Evolutionary conservation across 441 rosid species (phyloP).

Genomic region (Populus trichocarpa): DNA sequence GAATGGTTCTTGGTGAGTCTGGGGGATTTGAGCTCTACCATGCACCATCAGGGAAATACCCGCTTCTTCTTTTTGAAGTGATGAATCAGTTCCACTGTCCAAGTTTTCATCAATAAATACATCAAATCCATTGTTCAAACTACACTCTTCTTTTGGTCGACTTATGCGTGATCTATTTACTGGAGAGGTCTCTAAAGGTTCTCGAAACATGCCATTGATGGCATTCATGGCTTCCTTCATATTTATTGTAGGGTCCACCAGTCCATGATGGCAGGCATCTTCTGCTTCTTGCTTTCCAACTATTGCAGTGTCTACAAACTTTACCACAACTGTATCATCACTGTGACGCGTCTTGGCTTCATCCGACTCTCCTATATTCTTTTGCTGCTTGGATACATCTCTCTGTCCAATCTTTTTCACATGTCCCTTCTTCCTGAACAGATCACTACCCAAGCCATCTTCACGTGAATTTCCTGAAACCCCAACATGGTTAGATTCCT

Average conservation of each 20-base stretch:
- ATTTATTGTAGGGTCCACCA: slow-evolving; percentile 81
- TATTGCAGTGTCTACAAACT: slow-evolving; percentile 67
- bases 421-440: slow-evolving; percentile 10
- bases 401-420: slow-evolving; percentile 5
- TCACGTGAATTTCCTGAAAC: neutral
- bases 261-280: slow-evolving; percentile 82
- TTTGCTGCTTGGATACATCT: slow-evolving; percentile 24
- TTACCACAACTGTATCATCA: slow-evolving; percentile 52
- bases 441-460: neutral
- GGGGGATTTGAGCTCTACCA: slow-evolving; percentile 24
- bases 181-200: slow-evolving; percentile 69
- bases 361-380: slow-evolving; percentile 25
- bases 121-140: slow-evolving; percentile 35
- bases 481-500: slow-evolving; percentile 19
- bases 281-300: slow-evolving; percentile 77
- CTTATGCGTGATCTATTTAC: slow-evolving; percentile 36
- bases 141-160: slow-evolving; percentile 31
- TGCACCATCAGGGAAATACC: slow-evolving; percentile 13
- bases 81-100: slow-evolving; percentile 25
- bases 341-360: slow-evolving; percentile 28
- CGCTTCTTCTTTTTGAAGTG: slow-evolving; percentile 27
- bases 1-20: slow-evolving; percentile 43
- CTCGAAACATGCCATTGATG: slow-evolving; percentile 75
- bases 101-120: slow-evolving; percentile 58
- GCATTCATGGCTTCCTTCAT: slow-evolving; percentile 85